phyloP scores from a whole-genome alignment of 768 basidiomycete genomes.

The Pilatotrama ljubarskyi region DNA sequence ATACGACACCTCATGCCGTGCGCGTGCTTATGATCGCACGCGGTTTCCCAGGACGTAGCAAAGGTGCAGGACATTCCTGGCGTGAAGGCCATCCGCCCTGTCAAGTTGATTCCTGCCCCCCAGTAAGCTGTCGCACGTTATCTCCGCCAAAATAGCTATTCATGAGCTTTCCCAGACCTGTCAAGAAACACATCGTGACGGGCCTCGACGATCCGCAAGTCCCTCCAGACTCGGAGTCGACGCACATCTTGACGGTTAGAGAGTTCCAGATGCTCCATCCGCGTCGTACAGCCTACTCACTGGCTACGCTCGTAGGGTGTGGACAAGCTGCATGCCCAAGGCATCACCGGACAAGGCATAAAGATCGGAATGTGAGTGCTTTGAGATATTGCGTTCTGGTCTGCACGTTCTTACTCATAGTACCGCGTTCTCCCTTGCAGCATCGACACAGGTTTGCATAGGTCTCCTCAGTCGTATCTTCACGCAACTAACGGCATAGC shows the following conservation, averaged over 20 bases:
- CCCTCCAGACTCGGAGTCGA: constrained; percentile 48
- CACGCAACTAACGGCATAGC: neutral
- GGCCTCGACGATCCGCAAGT: constrained; percentile 43
- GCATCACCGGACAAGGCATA: constrained; percentile 61
- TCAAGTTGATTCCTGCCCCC: constrained; percentile 44
- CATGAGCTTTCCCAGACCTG: constrained; percentile 38
- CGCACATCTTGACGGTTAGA: constrained; percentile 55
- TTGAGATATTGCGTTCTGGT: too few relatives aligned
- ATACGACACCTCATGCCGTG: neutral
- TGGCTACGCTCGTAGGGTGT: constrained; percentile 45
- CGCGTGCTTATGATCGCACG: neutral
- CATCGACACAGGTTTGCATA: constrained; percentile 41
- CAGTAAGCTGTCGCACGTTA: constrained; percentile 33
- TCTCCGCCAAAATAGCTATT: neutral
- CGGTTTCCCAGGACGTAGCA: constrained; percentile 44
- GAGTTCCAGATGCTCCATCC: neutral
- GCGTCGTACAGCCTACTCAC: neutral
- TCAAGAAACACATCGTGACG: constrained; percentile 42
- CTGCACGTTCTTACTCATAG: too few relatives aligned
- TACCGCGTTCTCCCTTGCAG: constrained; percentile 29
- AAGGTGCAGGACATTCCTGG: constrained; percentile 47
- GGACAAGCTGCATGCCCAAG: constrained; percentile 62
- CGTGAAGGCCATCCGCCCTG: constrained; percentile 60
- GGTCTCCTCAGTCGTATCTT: neutral
- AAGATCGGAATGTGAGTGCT: constrained; percentile 61